Evolutionary conservation across 495 filamentous ascomycete genomes (phyloP).

Genomic region (Neurospora tetraspora): DNA sequence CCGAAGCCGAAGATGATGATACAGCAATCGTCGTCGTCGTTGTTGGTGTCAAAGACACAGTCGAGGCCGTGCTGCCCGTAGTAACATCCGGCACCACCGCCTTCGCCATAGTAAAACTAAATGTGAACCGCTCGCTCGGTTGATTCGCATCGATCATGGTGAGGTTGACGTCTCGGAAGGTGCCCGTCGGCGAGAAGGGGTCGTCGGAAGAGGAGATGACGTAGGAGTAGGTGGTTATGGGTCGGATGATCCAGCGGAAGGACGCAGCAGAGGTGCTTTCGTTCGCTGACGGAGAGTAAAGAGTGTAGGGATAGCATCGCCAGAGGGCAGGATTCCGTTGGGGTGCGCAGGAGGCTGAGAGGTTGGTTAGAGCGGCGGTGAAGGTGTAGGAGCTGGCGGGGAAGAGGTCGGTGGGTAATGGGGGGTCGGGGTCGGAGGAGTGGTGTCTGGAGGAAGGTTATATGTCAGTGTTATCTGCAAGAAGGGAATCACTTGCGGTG

Average conservation of each 20-base stretch:
- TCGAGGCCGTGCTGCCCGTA: not conserved
- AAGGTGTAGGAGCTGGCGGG: slow-evolving; percentile 47
- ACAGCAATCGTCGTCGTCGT: not conserved
- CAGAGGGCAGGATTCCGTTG: slow-evolving; percentile 39
- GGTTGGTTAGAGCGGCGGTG: slow-evolving; percentile 40
- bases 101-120: slow-evolving; percentile 37
- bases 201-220: slow-evolving; percentile 39
- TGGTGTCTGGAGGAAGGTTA: not conserved
- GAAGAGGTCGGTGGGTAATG: slow-evolving; percentile 23
- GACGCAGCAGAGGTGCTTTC: slow-evolving; percentile 19
- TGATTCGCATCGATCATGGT: slow-evolving; percentile 68
- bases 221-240: slow-evolving; percentile 16
- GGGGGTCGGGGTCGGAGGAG: not conserved
- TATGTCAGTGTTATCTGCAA: too few relatives aligned
- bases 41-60: not conserved
- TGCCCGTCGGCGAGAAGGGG: slow-evolving; percentile 56
- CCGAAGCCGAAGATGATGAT: not conserved
- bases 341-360: slow-evolving; percentile 41
- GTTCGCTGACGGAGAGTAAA: slow-evolving; percentile 23
- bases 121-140: slow-evolving; percentile 37
- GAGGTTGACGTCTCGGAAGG: slow-evolving; percentile 58
- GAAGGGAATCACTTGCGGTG: too few relatives aligned
- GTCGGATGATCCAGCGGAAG: slow-evolving; percentile 48
- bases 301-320: slow-evolving; percentile 45
- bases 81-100: slow-evolving; percentile 29